Evolutionary conservation across 352 stramenopile species (phyloP).

Genomic region (Phytophthora boehmeriae): DNA sequence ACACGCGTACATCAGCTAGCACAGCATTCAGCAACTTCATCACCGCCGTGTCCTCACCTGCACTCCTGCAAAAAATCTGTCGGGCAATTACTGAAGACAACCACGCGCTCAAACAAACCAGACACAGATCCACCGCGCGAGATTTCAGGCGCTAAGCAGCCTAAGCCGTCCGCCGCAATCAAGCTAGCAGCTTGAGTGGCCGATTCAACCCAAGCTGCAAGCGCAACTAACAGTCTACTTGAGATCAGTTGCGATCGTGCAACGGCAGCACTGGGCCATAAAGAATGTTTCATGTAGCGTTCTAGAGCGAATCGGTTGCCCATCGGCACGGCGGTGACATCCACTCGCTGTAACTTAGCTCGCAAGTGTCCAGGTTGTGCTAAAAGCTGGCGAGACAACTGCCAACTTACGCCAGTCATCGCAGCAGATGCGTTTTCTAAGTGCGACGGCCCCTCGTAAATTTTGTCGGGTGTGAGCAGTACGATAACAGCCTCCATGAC

Average conservation of each 20-base stretch:
- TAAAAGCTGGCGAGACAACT: conserved; percentile 60
- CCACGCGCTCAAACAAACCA: conserved; percentile 70
- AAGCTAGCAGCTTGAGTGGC: conserved; percentile 35
- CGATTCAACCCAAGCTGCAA: conserved; percentile 64
- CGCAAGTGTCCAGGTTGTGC: conserved; percentile 52
- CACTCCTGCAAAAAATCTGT: conserved; percentile 13
- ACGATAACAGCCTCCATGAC: conserved; percentile 85
- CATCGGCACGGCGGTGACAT: conserved; percentile 41
- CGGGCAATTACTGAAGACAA: conserved; percentile 53
- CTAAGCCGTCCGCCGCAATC: conserved; percentile 40
- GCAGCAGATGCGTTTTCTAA: conserved; percentile 12
- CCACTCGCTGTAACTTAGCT: conserved; percentile 50
- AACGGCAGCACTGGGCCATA: conserved; percentile 52
- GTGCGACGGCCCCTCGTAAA: conserved; percentile 60
- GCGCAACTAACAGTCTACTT: conserved; percentile 45
- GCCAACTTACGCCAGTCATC: conserved; percentile 74
- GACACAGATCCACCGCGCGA: conserved; percentile 53
- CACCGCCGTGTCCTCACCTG: conserved; percentile 28
- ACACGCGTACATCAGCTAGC: conserved; percentile 68
- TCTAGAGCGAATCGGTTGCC: conserved; percentile 67
- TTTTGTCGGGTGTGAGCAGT: conserved; percentile 69
- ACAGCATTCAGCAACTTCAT: conserved; percentile 67
- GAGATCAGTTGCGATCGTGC: conserved; percentile 30
- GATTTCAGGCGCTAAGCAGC: conserved; percentile 51
- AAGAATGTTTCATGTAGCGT: conserved; percentile 51